phyloP scores from a whole-genome alignment of 2,329 filamentous ascomycete genomes.

The Catunica adiposa region DNA sequence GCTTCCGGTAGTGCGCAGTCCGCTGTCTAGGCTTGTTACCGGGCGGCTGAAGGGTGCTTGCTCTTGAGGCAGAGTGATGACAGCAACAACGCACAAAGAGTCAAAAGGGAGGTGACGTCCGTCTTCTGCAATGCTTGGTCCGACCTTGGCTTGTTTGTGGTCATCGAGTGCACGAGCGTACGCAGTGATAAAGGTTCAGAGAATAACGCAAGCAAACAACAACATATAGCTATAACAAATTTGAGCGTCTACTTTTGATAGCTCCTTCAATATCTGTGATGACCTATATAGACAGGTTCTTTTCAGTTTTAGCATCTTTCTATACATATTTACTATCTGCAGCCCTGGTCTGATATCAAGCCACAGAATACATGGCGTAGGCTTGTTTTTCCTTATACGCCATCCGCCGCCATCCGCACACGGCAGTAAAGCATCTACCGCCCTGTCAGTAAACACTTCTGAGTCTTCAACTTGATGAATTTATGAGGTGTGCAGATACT shows the following conservation, averaged over 20 bases:
- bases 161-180: neutral
- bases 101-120: slow-evolving; percentile 1
- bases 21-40: neutral
- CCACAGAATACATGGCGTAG: neutral
- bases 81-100: neutral
- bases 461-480: no score
- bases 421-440: neutral
- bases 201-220: neutral
- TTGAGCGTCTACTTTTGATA: no score
- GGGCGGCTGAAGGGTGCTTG: neutral
- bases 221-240: neutral
- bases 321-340: neutral
- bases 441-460: no score
- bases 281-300: neutral
- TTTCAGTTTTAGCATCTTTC: neutral
- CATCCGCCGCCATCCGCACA: neutral
- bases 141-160: neutral
- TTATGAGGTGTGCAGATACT: no score
- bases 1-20: neutral
- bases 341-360: neutral
- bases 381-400: neutral
- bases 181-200: neutral
- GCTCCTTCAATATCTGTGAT: no score
- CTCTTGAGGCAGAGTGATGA: neutral
- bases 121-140: neutral